Percentiles rank a stretch among this genome's conserved stretches.
phyloP scores from a whole-genome alignment of 192 early-diverging fungal genomes.

The Linnemannia hyalina region DNA sequence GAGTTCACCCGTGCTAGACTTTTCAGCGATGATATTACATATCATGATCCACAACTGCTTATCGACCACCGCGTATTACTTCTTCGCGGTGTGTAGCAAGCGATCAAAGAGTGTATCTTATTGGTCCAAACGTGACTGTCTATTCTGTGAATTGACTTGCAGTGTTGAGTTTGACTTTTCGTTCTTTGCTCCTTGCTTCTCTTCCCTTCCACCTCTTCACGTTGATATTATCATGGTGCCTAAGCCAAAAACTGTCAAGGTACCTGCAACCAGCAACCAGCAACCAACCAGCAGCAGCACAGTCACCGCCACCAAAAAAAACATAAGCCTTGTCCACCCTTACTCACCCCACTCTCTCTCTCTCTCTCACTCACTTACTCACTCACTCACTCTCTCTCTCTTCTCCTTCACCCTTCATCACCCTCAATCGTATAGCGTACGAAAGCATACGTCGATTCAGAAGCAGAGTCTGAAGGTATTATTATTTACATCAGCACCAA shows the following conservation, averaged over 20 bases:
- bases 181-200: too few relatives aligned
- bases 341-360: too few relatives aligned
- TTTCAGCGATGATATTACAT: not conserved
- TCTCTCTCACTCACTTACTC: too few relatives aligned
- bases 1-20: not conserved
- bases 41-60: not conserved
- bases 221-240: conserved; percentile 16
- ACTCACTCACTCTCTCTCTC: not conserved
- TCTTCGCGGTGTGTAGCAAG: not conserved
- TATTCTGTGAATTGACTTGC: too few relatives aligned
- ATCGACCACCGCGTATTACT: not conserved
- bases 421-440: conserved; percentile 3
- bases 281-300: not conserved
- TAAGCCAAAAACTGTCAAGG: conserved; percentile 9
- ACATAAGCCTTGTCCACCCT: too few relatives aligned
- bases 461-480: not conserved
- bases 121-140: too few relatives aligned
- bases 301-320: not conserved
- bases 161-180: too few relatives aligned
- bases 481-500: too few relatives aligned
- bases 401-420: too few relatives aligned
- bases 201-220: not conserved
- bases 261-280: not conserved
- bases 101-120: too few relatives aligned
- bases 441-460: not conserved